Base-by-base conservation (phyloP, 1,284 basidiomycete genomes). In the Anthracocystis panici-leucophaei region DNA sequence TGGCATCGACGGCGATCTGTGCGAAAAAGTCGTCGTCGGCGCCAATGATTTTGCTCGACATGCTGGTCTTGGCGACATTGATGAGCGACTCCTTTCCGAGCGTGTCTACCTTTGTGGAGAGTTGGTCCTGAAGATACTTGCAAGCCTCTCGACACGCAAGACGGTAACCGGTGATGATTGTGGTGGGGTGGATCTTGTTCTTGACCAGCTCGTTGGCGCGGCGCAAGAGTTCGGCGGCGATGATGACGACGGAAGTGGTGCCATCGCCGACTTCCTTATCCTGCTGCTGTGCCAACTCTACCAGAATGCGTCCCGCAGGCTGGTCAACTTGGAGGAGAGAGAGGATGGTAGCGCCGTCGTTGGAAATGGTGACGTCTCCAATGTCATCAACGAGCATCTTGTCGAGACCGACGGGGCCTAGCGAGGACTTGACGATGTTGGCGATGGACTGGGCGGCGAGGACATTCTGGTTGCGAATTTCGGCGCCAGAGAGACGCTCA, bases 241-340 rank as follows among this genome's bases (percentile, higher is more conserved):
- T 91, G 80, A 99, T 93, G 49, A 99, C 97, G 48, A 99, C 97
- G 12, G 95, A 98, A 1, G 97, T 99, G 9, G 97, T 99, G 14
- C 97, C 97, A 87, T 99, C 97, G 49, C 97, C 97, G 33, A 99
- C 97, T 87, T 99, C 97, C 86, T 96, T 97, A 87, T 99, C 97
- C 87, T 99, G 96, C 86, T 99, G 98, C 87, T 98, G 95, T 1
- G 97, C 95, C 48, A 99, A 91, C 86, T 98, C 95, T 57, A 99
- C 96, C 76, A 99, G 93, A 73, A 99, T 96, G 71, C 94, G 91
- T 35, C 88, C 95, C 7, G 96, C 94, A 46, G 96, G 95, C 85
- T 97, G 94, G 79, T 95, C 84, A 56, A 97, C 95, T 46, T 94
- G 91, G 49, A 98, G 88, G 23, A 99, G 89, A 38, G 93, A 92